Evolutionary conservation across 2,329 filamentous ascomycete species (phyloP).

Genomic region (Trichophyton rubrum): DNA sequence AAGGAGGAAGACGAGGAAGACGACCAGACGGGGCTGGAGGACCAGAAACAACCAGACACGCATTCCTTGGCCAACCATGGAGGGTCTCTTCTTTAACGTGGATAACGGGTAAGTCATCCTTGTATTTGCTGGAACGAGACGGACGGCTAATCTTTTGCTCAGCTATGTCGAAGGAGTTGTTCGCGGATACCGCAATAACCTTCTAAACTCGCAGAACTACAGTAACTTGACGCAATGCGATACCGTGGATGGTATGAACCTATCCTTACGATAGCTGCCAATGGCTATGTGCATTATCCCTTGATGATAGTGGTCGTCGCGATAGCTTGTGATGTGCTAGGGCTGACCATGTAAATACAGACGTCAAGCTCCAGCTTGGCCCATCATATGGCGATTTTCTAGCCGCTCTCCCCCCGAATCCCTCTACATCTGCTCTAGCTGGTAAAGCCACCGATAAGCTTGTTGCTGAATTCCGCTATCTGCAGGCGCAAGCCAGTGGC

Average conservation of each 20-base stretch:
- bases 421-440: slow-evolving; percentile 88
- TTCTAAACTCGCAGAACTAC: slow-evolving; percentile 84
- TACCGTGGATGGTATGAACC: slow-evolving; percentile 70
- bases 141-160: slow-evolving; percentile 7
- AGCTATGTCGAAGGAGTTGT: slow-evolving; percentile 97
- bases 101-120: slow-evolving; percentile 68
- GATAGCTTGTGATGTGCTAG: neutral
- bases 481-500: slow-evolving; percentile 85
- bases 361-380: slow-evolving; percentile 93
- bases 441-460: slow-evolving; percentile 96
- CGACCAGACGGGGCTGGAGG: neutral
- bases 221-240: slow-evolving; percentile 95
- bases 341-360: slow-evolving; percentile 37
- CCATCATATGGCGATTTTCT: slow-evolving; percentile 97
- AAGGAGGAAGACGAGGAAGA: neutral
- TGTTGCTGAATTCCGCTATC: slow-evolving; percentile 91
- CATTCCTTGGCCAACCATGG: slow-evolving; percentile 44
- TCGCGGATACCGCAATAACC: slow-evolving; percentile 86
- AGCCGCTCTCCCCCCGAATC: slow-evolving; percentile 82
- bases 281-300: neutral
- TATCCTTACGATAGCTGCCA: neutral
- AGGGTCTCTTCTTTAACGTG: slow-evolving; percentile 88
- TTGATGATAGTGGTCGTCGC: neutral
- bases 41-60: neutral
- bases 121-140: neutral